Evolutionary conservation across 129 eudicot species (phyloP).

Genomic region (Flaveria sonorensis): DNA sequence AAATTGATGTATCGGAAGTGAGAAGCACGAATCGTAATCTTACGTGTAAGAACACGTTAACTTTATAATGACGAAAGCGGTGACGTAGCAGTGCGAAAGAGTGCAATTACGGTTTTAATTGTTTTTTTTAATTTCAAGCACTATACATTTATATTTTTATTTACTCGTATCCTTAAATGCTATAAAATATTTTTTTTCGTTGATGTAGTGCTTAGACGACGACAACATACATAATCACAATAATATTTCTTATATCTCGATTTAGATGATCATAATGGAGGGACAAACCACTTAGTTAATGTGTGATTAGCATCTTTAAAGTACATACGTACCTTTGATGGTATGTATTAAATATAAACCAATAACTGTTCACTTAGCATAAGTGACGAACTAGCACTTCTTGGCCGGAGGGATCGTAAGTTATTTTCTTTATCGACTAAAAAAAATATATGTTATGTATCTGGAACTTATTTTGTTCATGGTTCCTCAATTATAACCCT

Average conservation of each 20-base stretch:
- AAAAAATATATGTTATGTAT: no score
- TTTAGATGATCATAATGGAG: neutral
- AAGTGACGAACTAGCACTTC: no score
- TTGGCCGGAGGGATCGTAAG: no score
- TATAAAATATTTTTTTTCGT: neutral
- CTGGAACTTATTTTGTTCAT: no score
- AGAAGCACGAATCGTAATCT: constrained; percentile 4
- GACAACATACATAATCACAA: neutral
- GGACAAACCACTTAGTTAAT: neutral
- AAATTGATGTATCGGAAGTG: neutral
- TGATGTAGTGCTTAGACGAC: neutral
- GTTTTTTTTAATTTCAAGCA: neutral
- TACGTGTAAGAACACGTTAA: constrained; percentile 4
- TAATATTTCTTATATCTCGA: neutral
- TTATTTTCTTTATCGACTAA: no score
- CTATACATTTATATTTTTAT: neutral
- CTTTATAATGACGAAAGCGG: constrained; percentile 1
- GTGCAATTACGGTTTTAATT: neutral
- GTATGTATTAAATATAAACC: no score
- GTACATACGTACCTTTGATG: neutral
- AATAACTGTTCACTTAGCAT: no score
- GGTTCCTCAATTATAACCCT: no score
- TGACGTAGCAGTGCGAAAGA: constrained; percentile 1
- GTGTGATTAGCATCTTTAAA: neutral
- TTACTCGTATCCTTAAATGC: neutral